Conservation (phyloP, 2,329 filamentous ascomycete genomes). For the Chaetomium globosum region DNA sequence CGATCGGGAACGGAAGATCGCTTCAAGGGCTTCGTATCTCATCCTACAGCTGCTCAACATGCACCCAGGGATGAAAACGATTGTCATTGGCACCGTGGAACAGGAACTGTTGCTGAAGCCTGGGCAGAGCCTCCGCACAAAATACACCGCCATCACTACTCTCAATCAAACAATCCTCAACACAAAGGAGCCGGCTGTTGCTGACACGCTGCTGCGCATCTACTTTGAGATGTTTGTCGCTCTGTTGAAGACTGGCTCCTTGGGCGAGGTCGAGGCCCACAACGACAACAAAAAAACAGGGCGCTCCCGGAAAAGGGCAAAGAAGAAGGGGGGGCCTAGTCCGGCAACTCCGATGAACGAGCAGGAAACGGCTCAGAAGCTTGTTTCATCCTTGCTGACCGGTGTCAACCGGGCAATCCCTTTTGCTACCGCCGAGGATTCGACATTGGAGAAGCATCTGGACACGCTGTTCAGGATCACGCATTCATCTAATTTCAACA, state of each 20-base stretch:
- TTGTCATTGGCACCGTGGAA: conserved; percentile 83
- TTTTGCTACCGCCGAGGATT: conserved; percentile 80
- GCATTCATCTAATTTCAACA: conserved; percentile 98
- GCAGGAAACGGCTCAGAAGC: conserved; percentile 81
- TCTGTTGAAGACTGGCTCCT: conserved; percentile 67
- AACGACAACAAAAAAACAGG: conserved; percentile 46
- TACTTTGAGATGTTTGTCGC: conserved; percentile 90
- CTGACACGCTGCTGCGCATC: conserved; percentile 79
- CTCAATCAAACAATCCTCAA: conserved; percentile 95
- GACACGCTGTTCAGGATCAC: conserved; percentile 95
- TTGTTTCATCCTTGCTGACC: conserved; percentile 87
- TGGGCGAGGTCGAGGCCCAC: conserved; percentile 48
- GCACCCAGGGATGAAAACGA: conserved; percentile 90
- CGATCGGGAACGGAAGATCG: conserved; percentile 92
- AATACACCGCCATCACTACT: conserved; percentile 95
- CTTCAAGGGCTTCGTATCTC: conserved; percentile 88
- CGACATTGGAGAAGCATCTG: conserved; percentile 81
- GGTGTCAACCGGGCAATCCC: conserved; percentile 96
- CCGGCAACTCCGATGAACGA: conserved; percentile 49
- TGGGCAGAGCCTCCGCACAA: conserved; percentile 82
- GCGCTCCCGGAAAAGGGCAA: conserved; percentile 38
- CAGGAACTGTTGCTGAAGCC: conserved; percentile 85
- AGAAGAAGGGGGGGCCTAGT: conserved; percentile 39
- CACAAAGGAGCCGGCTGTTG: conserved; percentile 77
- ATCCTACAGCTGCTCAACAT: conserved; percentile 86